Evolutionary conservation across 805 yeast species (phyloP), one percentile per base, ranked within the genome.

Genomic region (Starmerella khaoyaiensis): DNA sequence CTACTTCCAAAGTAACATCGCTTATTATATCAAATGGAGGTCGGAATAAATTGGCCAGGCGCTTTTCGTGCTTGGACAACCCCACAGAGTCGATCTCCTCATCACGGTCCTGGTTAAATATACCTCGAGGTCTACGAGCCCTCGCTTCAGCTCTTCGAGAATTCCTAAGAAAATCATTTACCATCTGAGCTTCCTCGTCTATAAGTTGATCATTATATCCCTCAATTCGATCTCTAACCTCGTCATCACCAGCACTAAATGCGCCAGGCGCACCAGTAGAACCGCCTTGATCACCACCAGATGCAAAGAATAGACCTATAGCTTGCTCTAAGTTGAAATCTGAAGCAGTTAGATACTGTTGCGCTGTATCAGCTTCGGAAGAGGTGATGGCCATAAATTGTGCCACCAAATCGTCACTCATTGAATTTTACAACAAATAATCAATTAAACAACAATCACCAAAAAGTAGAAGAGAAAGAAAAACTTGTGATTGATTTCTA

Each of bases 1-100:
- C 97, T 5, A 65, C 62, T 28, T 81, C 90, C n/a, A 90, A 56
- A 37, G 71, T 72, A 14, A 74, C 46, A 46, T 69, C 73, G 16
- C 75, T 66, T 52, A 90, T 83, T 23, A 90, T 61, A 49, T 87
- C 96, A 62, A 82, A 87, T 0, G 99, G 99, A 0, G 98, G 97
- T 44, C 87, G 67, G 58, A 87, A 90, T 21, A 90, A 63, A 44
- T 69, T 69, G 4, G 94, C 96, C 33, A 90, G 62, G 35, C 93
- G 65, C 46, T 74, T 66, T 58, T 72, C 55, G 40, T 48, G 52
- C 22, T 40, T 32, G 24, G 51, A 31, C 31, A 42, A 30, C 15
- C 22, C 20, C 23, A 17, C 19, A 8, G 35, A 47, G 10, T 35
- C 33, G 21, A 38, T 37, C 10, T 44, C 50, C 29, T 19, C 25